Conservation (phyloP, 805 yeast species). For the Kodamaea neixiangensis region DNA sequence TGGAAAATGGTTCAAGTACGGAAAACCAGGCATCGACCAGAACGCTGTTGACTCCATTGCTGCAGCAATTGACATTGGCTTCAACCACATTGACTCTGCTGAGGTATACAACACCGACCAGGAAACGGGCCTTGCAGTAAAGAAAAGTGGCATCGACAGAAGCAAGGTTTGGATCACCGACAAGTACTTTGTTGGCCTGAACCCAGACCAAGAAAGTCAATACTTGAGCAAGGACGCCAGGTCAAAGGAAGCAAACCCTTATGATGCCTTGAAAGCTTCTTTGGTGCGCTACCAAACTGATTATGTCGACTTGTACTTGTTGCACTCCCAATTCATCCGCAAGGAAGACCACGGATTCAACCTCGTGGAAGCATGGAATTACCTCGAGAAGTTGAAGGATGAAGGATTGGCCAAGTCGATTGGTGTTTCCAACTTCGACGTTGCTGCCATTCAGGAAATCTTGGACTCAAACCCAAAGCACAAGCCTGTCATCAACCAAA, state of each 20-base stretch:
- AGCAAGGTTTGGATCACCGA: constrained; percentile 57
- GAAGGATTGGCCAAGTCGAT: constrained; percentile 70
- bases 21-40: constrained; percentile 34
- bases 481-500: constrained; percentile 78
- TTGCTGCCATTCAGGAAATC: constrained; percentile 66
- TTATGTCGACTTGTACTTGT: constrained; percentile 52
- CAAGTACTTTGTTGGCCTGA: constrained; percentile 43
- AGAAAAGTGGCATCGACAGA: constrained; percentile 41
- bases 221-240: constrained; percentile 8
- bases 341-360: constrained; percentile 38
- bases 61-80: constrained; percentile 51
- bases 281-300: constrained; percentile 42
- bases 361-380: constrained; percentile 61
- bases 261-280: constrained; percentile 38
- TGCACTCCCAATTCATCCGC: constrained; percentile 46
- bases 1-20: constrained; percentile 41
- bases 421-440: constrained; percentile 80
- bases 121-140: constrained; percentile 56
- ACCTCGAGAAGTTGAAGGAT: constrained; percentile 65
- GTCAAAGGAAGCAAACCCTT: constrained; percentile 30
- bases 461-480: constrained; percentile 61
- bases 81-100: constrained; percentile 61
- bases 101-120: constrained; percentile 59
- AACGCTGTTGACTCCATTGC: constrained; percentile 22
- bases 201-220: neutral